Base-by-base conservation (phyloP, 768 basidiomycete species). In the Hygrocybe punicea region DNA sequence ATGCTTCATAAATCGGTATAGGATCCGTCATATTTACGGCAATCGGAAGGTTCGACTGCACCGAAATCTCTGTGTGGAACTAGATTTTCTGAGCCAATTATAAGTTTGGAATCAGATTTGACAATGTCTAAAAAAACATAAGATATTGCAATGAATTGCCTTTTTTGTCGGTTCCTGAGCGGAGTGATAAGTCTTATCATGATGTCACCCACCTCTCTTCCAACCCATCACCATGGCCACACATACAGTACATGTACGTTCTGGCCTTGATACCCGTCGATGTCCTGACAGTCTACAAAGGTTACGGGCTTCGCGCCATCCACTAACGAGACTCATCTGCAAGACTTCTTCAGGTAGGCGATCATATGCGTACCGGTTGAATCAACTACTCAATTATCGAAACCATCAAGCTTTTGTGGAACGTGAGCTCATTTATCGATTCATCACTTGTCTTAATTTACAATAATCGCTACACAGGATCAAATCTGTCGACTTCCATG, bases 281-380 rank as follows among this genome's bases (percentile, higher is more conserved):
- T n/a, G 7, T 13, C 47, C 25, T 49, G 6, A 53, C 17, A 6
- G n/a, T 35, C 17, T 37, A 24, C 16, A n/a, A 59, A 93, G 89
- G 91, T 96, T 51, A 79, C 87, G 17, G 81, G 81, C 49, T 82
- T 97, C 66, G 73, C 88, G 5, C 69, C 85, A 2, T 71, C 74
- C 39, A 93, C 91, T 11, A 84, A 82, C 21, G 75, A 89, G 66
- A 67, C 76, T 17, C 82, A 89, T 57, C 78, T 98, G 54, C 73
- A 83, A 61, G 86, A 93, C 60, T 93, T 89, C 73, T 92, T 93
- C 77, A 80, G 84, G 89, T 90, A 76, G 45, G 84, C 71, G n/a
- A n/a, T 42, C 55, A 16, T 39, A 52, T 54, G 51, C 55, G 37
- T 23, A 19, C n/a, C 14, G n/a, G n/a, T 21, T 35, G 4, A 55